Evolutionary conservation across 441 rosid species (phyloP).

Genomic region (Melastoma candidum): DNA sequence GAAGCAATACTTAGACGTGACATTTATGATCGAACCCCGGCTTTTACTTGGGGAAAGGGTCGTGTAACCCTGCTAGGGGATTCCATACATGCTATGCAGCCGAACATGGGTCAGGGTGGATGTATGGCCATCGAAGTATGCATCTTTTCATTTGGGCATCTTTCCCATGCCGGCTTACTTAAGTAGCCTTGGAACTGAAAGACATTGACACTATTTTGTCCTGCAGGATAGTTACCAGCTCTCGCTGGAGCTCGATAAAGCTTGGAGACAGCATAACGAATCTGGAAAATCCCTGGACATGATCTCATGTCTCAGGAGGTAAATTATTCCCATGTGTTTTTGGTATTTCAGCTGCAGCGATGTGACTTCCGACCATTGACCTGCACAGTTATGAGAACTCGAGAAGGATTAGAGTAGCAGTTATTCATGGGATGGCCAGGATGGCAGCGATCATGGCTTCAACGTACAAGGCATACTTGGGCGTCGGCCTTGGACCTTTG

Average conservation of each 20-base stretch:
- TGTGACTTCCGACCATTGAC: not conserved
- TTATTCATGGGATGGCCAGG: conserved; percentile 89
- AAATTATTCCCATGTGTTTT: conserved; percentile 2
- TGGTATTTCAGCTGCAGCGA: not conserved
- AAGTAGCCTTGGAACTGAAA: not conserved
- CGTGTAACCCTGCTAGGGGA: conserved; percentile 90
- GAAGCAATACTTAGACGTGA: conserved; percentile 78
- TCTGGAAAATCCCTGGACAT: conserved; percentile 46
- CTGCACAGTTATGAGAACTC: conserved; percentile 60
- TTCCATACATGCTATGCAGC: conserved; percentile 95
- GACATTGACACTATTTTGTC: conserved; percentile 1
- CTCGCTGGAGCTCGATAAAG: conserved; percentile 72
- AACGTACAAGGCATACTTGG: conserved; percentile 82
- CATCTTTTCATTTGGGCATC: not conserved
- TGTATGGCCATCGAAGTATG: conserved; percentile 96
- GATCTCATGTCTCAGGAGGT: conserved; percentile 71
- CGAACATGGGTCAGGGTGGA: conserved; percentile 92
- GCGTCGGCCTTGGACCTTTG: conserved; percentile 90
- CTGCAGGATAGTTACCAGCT: conserved; percentile 82
- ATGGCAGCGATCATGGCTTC: conserved; percentile 97
- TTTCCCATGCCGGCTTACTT: not conserved
- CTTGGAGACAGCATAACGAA: conserved; percentile 50
- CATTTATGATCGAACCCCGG: conserved; percentile 68
- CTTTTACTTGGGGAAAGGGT: conserved; percentile 78
- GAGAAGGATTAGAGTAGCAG: conserved; percentile 70